Percentiles rank a stretch among this genome's conserved stretches.
Evolutionary conservation across 1,284 basidiomycete species (phyloP).

Genomic region (Cryptococcus hybrid): DNA sequence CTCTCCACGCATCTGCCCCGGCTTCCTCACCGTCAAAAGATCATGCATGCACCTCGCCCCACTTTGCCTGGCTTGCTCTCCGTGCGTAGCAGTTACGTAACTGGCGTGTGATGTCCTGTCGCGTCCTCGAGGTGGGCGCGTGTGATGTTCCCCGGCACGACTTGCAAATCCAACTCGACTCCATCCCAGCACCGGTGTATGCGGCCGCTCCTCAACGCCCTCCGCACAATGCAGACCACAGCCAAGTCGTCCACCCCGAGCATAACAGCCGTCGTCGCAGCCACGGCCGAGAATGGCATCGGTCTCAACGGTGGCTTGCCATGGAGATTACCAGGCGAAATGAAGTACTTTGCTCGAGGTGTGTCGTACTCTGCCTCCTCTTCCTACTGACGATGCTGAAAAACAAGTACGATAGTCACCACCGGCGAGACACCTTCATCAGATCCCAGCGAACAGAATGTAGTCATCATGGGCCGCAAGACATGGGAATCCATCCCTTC

Average conservation of each 20-base stretch:
- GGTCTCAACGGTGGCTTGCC: constrained; percentile 73
- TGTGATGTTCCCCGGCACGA: too few relatives aligned
- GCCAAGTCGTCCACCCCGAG: too few relatives aligned
- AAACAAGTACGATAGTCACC: constrained; percentile 30
- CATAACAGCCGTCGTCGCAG: constrained; percentile 89
- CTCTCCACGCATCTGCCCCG: too few relatives aligned
- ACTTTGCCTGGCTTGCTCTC: too few relatives aligned
- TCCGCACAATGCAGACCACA: too few relatives aligned
- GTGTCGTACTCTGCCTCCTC: constrained; percentile 5
- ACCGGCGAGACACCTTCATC: constrained; percentile 28
- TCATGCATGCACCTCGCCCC: too few relatives aligned
- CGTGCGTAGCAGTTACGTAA: background rate
- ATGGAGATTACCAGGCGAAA: constrained; percentile 86
- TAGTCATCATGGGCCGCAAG: constrained; percentile 92
- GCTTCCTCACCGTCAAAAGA: too few relatives aligned
- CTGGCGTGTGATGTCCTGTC: background rate
- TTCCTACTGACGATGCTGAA: background rate
- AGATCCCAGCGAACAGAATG: constrained; percentile 56
- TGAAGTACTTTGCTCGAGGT: constrained; percentile 85
- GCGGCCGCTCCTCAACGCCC: too few relatives aligned
- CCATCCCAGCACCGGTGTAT: too few relatives aligned
- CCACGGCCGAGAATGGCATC: constrained; percentile 84
- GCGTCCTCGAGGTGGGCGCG: background rate
- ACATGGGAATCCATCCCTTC: constrained; percentile 98
- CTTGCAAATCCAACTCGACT: too few relatives aligned